Evolutionary conservation across 306 rosid species (phyloP).

Genomic region (Pterocarpus santalinus): DNA sequence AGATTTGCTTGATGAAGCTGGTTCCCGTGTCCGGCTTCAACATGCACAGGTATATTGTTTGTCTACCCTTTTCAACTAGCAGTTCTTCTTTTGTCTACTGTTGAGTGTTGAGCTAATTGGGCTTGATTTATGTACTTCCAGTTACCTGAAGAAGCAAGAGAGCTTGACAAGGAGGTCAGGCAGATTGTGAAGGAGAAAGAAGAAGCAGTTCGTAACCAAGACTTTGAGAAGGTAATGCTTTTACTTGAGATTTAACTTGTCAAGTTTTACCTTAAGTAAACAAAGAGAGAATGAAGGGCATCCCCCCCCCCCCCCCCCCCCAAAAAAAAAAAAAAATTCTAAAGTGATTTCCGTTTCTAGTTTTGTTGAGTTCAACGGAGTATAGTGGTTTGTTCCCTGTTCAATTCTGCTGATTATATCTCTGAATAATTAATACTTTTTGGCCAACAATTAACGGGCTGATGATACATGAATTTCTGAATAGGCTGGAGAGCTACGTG

Average conservation of each 20-base stretch:
- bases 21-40: slow-evolving; percentile 91
- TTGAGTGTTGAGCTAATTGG: slow-evolving; percentile 40
- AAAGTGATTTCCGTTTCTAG: neutral
- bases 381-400: slow-evolving; percentile 31
- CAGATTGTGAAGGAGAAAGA: slow-evolving; percentile 92
- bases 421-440: neutral
- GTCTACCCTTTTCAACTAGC: neutral
- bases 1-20: slow-evolving; percentile 97
- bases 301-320: neutral
- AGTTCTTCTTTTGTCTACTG: slow-evolving; percentile 14
- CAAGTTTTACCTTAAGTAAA: neutral
- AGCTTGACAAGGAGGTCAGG: slow-evolving; percentile 88
- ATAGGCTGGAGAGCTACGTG: slow-evolving; percentile 95
- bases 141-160: slow-evolving; percentile 95
- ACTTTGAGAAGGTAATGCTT: slow-evolving; percentile 83
- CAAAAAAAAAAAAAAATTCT: neutral
- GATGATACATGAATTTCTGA: slow-evolving; percentile 35
- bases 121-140: slow-evolving; percentile 46
- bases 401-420: neutral
- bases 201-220: slow-evolving; percentile 92
- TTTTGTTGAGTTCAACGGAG: slow-evolving; percentile 28
- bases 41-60: slow-evolving; percentile 83
- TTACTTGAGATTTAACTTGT: neutral
- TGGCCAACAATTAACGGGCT: slow-evolving; percentile 15
- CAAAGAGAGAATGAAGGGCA: neutral